Evolutionary conservation across 768 basidiomycete species (phyloP), one percentile per base, ranked within the genome.

Genomic region (Calocera cornea): DNA sequence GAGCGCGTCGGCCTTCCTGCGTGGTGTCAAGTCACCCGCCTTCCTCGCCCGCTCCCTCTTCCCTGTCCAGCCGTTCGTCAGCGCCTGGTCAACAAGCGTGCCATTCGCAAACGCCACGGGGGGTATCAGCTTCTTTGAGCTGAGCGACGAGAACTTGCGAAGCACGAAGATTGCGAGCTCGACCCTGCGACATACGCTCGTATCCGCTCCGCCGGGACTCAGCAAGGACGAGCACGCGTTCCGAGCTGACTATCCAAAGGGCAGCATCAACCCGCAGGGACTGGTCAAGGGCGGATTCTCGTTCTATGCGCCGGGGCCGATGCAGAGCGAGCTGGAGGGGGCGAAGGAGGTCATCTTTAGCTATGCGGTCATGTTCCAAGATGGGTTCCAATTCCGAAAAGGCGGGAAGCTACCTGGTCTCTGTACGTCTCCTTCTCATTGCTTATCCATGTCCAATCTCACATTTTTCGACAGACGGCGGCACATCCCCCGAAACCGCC

Each of bases 321-420:
- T 5, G 34, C 70, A 38, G 71, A 75, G 60, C 38, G 67, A 74
- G 73, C 76, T 87, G 68, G 80, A 80, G 64, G 81, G 76, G 2
- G 88, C 86, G 22, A 86, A 84, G 73, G 87, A 89, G 71, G 83
- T 84, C 14, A 85, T 84, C 1, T 83, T 89, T 70, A 83, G 84
- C 68, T 91, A 90, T 77, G 83, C 85, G 0, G 82, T 87, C 34
- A 85, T 78, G 77, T 87, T 89, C 77, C 77, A 81, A 34, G 73
- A 80, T 16, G 87, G 82, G 33, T 89, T 87, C 74, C 79, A 80
- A n/a, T 89, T 83, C 77, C 79, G 83, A 70, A 80, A 80, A 71
- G 87, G 88, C 67, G 88, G 88, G 49, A 90, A 88, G 75, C 79
- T 89, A 29, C 88, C 87, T 22, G 88, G 87, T 70, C 75, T 89